Evolutionary conservation across 345 rosid genomes (phyloP).

Genomic region (Draba incana): DNA sequence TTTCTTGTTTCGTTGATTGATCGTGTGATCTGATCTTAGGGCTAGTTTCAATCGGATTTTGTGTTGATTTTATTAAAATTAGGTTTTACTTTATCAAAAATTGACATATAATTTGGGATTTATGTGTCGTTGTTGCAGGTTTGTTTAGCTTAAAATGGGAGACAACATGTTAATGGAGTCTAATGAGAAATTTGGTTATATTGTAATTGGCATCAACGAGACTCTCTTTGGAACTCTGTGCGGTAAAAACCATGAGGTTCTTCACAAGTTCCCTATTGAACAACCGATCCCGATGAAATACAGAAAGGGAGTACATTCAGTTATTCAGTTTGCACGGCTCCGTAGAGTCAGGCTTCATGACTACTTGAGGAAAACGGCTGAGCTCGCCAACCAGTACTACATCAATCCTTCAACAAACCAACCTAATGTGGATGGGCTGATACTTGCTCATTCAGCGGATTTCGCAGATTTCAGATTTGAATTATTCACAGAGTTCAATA

Average conservation of each 20-base stretch:
- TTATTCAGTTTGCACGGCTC: slow-evolving; percentile 49
- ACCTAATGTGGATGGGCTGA: slow-evolving; percentile 40
- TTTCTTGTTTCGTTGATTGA: too few relatives aligned
- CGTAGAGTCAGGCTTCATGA: slow-evolving; percentile 43
- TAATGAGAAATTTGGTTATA: slow-evolving; percentile 36
- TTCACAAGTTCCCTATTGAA: slow-evolving; percentile 49
- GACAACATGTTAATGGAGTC: background rate
- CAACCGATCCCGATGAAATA: slow-evolving; percentile 47
- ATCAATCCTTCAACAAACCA: slow-evolving; percentile 33
- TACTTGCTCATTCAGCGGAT: slow-evolving; percentile 43
- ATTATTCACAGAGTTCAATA: slow-evolving; percentile 35
- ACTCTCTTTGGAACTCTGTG: slow-evolving; percentile 49
- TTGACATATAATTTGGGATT: too few relatives aligned
- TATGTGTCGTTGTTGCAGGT: too few relatives aligned
- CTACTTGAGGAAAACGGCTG: slow-evolving; percentile 49
- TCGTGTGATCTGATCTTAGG: too few relatives aligned
- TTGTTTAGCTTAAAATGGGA: too few relatives aligned
- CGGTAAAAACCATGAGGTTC: slow-evolving; percentile 47
- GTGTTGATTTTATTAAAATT: too few relatives aligned
- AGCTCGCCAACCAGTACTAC: slow-evolving; percentile 43
- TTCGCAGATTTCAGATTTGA: slow-evolving; percentile 26
- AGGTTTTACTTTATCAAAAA: too few relatives aligned
- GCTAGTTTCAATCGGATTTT: too few relatives aligned
- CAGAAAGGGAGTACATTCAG: slow-evolving; percentile 58
- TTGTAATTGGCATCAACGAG: slow-evolving; percentile 51